Conservation (phyloP, 78 protist genomes). For the Dictyostelium brefeldianum region DNA sequence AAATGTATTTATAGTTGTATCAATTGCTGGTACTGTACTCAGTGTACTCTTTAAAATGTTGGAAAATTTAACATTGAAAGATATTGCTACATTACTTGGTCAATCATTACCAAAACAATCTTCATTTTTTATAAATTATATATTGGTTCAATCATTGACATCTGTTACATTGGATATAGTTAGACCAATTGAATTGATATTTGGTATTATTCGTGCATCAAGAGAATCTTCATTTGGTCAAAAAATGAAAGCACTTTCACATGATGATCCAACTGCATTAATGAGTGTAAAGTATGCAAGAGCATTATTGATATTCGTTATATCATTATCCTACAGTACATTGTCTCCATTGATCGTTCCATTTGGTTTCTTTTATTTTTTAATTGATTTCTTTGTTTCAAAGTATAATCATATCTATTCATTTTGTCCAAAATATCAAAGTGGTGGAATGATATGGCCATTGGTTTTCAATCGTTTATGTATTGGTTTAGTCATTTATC, state of each 20-base stretch:
- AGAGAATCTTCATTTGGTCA: slow-evolving; percentile 56
- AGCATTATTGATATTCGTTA: slow-evolving; percentile 67
- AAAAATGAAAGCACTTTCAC: slow-evolving; percentile 57
- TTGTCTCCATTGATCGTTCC: slow-evolving; percentile 65
- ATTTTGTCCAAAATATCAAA: slow-evolving; percentile 75
- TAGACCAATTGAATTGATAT: slow-evolving; percentile 66
- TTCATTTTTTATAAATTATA: slow-evolving; percentile 72
- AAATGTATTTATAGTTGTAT: slow-evolving; percentile 60
- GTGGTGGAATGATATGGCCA: slow-evolving; percentile 69
- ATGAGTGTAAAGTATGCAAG: slow-evolving; percentile 48
- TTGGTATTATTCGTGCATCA: slow-evolving; percentile 44
- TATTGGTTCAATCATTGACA: slow-evolving; percentile 61
- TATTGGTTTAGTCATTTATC: slow-evolving; percentile 71
- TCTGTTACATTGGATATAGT: slow-evolving; percentile 69
- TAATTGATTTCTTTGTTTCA: slow-evolving; percentile 70
- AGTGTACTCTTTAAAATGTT: slow-evolving; percentile 43
- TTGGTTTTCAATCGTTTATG: slow-evolving; percentile 76
- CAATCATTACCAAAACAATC: slow-evolving; percentile 69
- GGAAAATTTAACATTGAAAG: slow-evolving; percentile 31
- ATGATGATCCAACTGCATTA: slow-evolving; percentile 52
- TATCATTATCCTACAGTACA: slow-evolving; percentile 59
- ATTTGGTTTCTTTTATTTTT: slow-evolving; percentile 61
- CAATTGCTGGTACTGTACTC: slow-evolving; percentile 69
- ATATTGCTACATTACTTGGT: slow-evolving; percentile 48
- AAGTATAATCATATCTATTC: slow-evolving; percentile 73